phyloP scores from a whole-genome alignment of 2,329 filamentous ascomycete species.

The Clarireedia monteithiana region DNA sequence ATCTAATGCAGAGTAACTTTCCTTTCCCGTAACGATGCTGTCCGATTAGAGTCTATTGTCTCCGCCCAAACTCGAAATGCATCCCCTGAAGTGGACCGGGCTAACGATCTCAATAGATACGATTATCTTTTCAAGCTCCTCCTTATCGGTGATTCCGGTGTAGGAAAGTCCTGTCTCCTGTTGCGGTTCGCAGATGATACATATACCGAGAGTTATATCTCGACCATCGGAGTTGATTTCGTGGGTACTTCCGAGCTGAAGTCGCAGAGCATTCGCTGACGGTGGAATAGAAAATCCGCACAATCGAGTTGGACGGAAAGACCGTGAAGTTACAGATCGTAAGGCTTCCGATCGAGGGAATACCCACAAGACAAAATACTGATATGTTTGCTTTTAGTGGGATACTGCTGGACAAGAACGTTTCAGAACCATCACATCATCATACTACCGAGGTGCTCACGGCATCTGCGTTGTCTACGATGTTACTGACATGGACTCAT shows the following conservation, averaged over 20 bases:
- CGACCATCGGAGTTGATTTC: conserved; percentile 98
- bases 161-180: conserved; percentile 98
- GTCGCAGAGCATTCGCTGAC: conserved; percentile 26
- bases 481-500: conserved; percentile 99
- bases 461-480: conserved; percentile 99
- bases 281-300: conserved; percentile 83
- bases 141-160: conserved; percentile 99
- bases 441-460: conserved; percentile 98
- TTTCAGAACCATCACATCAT: conserved; percentile 99
- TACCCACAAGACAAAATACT: conserved; percentile 17
- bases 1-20: conserved; percentile 4
- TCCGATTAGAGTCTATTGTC: not conserved
- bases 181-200: conserved; percentile 98
- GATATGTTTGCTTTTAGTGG: conserved; percentile 57
- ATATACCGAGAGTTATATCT: conserved; percentile 99
- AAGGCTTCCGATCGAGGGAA: conserved; percentile 34
- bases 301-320: conserved; percentile 98
- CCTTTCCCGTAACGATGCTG: not conserved
- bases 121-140: conserved; percentile 99
- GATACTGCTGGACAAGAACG: conserved; percentile 98
- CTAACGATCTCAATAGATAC: conserved; percentile 60
- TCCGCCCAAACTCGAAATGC: conserved; percentile 8
- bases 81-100: conserved; percentile 1
- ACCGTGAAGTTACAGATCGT: conserved; percentile 99
- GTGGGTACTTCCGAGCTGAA: conserved; percentile 45